These are phyloP conservation scores for Mycena vulgaris DNA, from an alignment of 768 basidiomycete species.

Conservation along the genomic window DNA sequence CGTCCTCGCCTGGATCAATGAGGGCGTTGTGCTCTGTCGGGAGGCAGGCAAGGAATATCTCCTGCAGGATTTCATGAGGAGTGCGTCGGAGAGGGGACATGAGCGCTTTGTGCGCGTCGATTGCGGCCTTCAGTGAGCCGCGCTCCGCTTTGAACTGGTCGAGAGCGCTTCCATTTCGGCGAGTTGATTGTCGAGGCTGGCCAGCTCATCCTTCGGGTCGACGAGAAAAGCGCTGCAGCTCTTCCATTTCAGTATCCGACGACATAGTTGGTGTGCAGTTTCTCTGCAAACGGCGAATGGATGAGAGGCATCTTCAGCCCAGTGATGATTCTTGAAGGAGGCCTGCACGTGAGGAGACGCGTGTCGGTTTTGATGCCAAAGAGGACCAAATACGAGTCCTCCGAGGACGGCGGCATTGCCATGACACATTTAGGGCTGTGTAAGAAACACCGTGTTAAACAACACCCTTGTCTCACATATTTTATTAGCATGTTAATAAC, in stretches of 20 bases:
- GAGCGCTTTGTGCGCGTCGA: slow-evolving; percentile 15
- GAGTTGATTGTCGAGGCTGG: neutral
- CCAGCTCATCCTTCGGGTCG: neutral
- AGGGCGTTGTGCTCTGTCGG: slow-evolving; percentile 2
- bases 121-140: neutral
- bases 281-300: slow-evolving; percentile 18
- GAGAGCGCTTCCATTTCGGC: neutral
- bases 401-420: too few species aligned
- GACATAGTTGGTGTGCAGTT: slow-evolving; percentile 11
- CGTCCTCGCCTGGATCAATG: neutral
- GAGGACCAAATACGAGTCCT: too few species aligned
- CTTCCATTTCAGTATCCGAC: slow-evolving; percentile 5
- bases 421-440: too few species aligned
- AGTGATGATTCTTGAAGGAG: too few species aligned
- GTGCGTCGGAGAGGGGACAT: slow-evolving; percentile 3
- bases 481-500: too few species aligned
- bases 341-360: too few species aligned
- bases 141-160: neutral
- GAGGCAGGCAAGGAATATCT: slow-evolving; percentile 12
- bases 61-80: slow-evolving; percentile 7
- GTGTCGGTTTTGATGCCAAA: too few species aligned
- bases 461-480: too few species aligned
- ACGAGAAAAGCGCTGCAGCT: neutral
- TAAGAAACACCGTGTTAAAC: too few species aligned
- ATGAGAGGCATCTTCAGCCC: too few species aligned